Base-by-base conservation (phyloP, 257 asterid genomes). In the Solanum pimpinellifolium region DNA sequence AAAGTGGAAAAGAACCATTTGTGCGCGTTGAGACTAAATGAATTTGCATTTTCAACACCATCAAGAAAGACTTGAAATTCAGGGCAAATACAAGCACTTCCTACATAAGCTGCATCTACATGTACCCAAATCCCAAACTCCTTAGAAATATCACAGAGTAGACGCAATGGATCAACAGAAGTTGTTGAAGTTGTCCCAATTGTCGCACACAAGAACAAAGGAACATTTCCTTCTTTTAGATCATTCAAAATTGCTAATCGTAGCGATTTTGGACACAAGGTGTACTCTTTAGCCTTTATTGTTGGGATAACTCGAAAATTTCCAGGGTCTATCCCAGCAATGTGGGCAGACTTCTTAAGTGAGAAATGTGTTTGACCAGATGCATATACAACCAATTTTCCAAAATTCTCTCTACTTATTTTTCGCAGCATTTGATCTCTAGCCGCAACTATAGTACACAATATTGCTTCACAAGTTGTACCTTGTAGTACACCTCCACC, bases 401-500 rank as follows among this genome's bases (percentile, higher is more conserved):
- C 90, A 15, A 95, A 88, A 0, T 85, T 86, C 6, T 93, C 94
- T 18, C 91, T 76, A 3, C 98, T 96, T 4, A 94, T 89, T 35
- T 73, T 90, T 12, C 86, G 90, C 86, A 93, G 75, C 87, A 86
- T 87, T 52, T 86, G 90, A 59, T 95, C 98, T 23, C 98, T 89
- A 69, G 98, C 94, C 37, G 98, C 98, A 10, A 93, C 93, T 20
- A 95, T 49, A 0, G 95, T 91, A 70, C 97, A 93, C 42, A 95
- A 66, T 7, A 94, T 88, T 35, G 95, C 97, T 87, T 94, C 96
- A 77, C 96, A 92, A 87, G 96, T 93, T 37, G 96, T 94, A 5
- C 98, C 98, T 86, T 95, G 98, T 25, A 95, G 20, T 4, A 95
- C 98, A 69, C 98, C 98, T 8, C 98, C 98, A 13, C 98, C 98